Evolutionary conservation across 1,139 yeast genomes (phyloP).

Genomic region (Debaryomyces psychrophilus): DNA sequence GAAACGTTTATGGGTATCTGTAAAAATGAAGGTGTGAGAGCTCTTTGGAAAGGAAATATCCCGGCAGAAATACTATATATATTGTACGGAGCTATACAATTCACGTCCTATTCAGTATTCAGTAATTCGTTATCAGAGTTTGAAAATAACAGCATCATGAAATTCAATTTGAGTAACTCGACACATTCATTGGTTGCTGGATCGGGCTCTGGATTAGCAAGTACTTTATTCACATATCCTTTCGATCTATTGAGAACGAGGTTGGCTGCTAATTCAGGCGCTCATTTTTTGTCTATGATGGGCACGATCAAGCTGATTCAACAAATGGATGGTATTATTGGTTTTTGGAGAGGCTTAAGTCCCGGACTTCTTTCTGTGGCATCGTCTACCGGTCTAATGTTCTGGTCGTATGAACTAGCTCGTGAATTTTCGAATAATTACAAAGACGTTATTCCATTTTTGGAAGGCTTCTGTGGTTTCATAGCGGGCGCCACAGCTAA

Average conservation of each 20-base stretch:
- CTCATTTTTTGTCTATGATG: constrained; percentile 50
- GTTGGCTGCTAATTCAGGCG: constrained; percentile 60
- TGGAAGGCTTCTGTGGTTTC: constrained; percentile 72
- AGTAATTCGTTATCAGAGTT: constrained; percentile 44
- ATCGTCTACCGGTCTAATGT: constrained; percentile 68
- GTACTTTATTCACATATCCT: constrained; percentile 81
- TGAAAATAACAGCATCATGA: constrained; percentile 24
- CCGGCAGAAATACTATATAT: constrained; percentile 90
- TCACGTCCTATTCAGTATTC: constrained; percentile 65
- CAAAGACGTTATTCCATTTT: constrained; percentile 39
- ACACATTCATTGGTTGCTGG: constrained; percentile 68
- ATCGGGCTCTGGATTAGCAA: constrained; percentile 70
- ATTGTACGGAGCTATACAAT: constrained; percentile 83
- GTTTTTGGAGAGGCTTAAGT: constrained; percentile 64
- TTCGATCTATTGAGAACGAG: constrained; percentile 85
- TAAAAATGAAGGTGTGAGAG: constrained; percentile 42
- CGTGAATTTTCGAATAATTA: constrained; percentile 32
- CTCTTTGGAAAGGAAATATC: constrained; percentile 93
- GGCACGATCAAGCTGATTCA: constrained; percentile 47
- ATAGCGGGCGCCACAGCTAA: constrained; percentile 79
- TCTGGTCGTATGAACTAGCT: constrained; percentile 63
- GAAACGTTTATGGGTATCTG: constrained; percentile 26
- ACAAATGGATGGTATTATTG: constrained; percentile 52
- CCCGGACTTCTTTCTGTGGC: constrained; percentile 69
- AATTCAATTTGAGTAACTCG: constrained; percentile 35